Conservation (phyloP, 176 grass and related monocot genomes). For the Eleusine coracana region DNA sequence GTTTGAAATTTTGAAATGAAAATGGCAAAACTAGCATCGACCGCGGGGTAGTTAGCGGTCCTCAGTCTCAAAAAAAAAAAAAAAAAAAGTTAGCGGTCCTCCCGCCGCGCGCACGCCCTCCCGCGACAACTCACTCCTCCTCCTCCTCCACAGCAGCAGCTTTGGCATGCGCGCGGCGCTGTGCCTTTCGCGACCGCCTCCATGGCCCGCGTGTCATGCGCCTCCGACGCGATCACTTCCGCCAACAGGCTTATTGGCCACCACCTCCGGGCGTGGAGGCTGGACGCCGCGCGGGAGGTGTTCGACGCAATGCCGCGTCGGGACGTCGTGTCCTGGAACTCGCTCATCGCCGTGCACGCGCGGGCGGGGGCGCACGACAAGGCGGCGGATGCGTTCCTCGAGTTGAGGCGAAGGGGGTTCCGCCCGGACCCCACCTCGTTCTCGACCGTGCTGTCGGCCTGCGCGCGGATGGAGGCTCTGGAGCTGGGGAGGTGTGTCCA, state of each 20-base stretch:
- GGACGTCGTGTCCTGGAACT: slow-evolving; percentile 66
- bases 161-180: background rate
- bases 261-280: slow-evolving; percentile 33
- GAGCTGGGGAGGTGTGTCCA: slow-evolving; percentile 48
- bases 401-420: slow-evolving; percentile 30
- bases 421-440: slow-evolving; percentile 46
- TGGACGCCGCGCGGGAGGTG: slow-evolving; percentile 37
- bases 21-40: too few relatives aligned
- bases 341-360: slow-evolving; percentile 53
- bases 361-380: background rate
- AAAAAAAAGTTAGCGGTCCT: too few relatives aligned
- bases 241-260: slow-evolving; percentile 44
- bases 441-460: slow-evolving; percentile 45
- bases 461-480: slow-evolving; percentile 45
- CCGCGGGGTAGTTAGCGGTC: too few relatives aligned
- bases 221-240: background rate
- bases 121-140: background rate
- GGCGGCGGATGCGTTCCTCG: slow-evolving; percentile 19
- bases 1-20: too few relatives aligned
- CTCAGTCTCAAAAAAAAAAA: too few relatives aligned
- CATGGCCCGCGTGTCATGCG: background rate
- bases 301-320: slow-evolving; percentile 60
- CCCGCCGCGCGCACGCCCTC: too few relatives aligned
- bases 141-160: background rate
- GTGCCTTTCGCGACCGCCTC: background rate